phyloP scores from a whole-genome alignment of 257 asterid genomes.

The Lithospermum erythrorhizon region DNA sequence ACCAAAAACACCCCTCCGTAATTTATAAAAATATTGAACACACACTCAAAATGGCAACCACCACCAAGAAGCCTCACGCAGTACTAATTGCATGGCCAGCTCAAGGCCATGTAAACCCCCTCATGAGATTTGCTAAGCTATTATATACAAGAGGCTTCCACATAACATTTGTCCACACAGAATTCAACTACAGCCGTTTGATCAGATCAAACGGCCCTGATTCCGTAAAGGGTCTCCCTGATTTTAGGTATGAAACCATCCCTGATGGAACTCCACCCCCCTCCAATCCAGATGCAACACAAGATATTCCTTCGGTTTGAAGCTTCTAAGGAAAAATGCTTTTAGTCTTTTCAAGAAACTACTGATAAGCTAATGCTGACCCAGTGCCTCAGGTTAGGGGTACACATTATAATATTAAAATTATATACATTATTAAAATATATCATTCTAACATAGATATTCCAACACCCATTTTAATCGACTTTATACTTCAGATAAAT shows the following conservation, averaged over 20 bases:
- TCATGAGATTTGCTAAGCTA: slow-evolving; percentile 46
- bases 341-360: slow-evolving; percentile 38
- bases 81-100: slow-evolving; percentile 56
- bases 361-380: slow-evolving; percentile 25
- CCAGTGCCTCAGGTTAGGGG: slow-evolving; percentile 12
- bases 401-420: no score
- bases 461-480: no score
- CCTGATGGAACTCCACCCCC: slow-evolving; percentile 55
- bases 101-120: slow-evolving; percentile 60
- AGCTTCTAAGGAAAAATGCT: slow-evolving; percentile 22
- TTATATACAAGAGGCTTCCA: slow-evolving; percentile 44
- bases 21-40: no score
- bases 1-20: no score
- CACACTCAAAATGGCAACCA: slow-evolving; percentile 4
- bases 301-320: slow-evolving; percentile 49
- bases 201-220: no score
- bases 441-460: no score
- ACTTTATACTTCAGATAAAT: no score
- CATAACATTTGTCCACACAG: slow-evolving; percentile 66
- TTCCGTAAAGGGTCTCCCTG: slow-evolving; percentile 36
- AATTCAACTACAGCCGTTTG: slow-evolving; percentile 53
- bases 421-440: no score
- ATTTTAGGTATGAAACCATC: slow-evolving; percentile 40
- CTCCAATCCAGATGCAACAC: slow-evolving; percentile 48
- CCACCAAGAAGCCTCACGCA: slow-evolving; percentile 45